Evolutionary conservation across 495 filamentous ascomycete genomes (phyloP), one percentile per base, ranked within the genome.

Genomic region (Niebla homalea): DNA sequence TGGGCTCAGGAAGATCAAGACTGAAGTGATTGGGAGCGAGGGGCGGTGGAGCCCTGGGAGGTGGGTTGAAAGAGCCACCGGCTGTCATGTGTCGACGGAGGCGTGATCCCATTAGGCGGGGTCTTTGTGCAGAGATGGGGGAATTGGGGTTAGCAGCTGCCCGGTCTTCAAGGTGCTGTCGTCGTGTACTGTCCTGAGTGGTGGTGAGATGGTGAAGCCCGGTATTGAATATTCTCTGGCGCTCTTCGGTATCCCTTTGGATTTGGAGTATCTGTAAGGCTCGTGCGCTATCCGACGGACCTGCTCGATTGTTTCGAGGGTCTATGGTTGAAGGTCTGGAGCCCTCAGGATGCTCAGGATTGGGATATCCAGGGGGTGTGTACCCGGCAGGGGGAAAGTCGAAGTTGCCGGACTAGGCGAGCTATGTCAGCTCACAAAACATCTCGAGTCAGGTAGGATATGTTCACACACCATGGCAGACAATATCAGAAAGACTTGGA

Each of bases 391-490:
- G 58, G 22, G 53, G 56, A 43, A 73, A 70, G 60, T 78, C 72
- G 60, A 72, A 72, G 63, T 79, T 77, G 51, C 72, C 73, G 61
- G 78, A 82, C 79, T 84, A 57, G 19, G 51, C 46, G 22, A 19
- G 20, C 6, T 5, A 10, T 16, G 36, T 54, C 32, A 53, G 37
- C 35, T 21, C 26, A 18, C 7, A 4, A 3, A 26, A 4, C 29
- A 32, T 32, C n/a, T n/a, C n/a, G n/a, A n/a, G n/a, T n/a, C n/a
- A n/a, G n/a, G n/a, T n/a, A n/a, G n/a, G n/a, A n/a, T n/a, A n/a
- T 2, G 29, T 10, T 2, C 7, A 32, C 29, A 32, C 7, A 32
- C 29, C 29, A 32, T 32, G 1, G 29, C 29, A 32, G 29, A 32
- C 29, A 7, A 32, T 32, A 1, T 7, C 29, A 32, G 29, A 32